Conservation (phyloP, 2,329 filamentous ascomycete species). For the Stagonosporopsis tanaceti region DNA sequence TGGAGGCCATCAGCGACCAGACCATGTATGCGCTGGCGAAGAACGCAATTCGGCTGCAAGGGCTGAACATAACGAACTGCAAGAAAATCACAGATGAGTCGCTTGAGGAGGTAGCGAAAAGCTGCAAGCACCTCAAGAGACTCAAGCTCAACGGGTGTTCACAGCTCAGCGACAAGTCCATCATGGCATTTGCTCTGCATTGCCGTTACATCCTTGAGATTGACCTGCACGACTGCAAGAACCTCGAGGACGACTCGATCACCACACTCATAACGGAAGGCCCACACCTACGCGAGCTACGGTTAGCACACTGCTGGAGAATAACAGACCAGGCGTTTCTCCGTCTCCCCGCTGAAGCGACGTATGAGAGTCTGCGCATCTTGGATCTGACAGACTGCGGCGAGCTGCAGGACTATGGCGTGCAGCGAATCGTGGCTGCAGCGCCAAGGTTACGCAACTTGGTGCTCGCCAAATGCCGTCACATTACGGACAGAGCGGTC, state of each 20-base stretch:
- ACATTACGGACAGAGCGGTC: constrained; percentile 89
- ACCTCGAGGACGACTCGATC: constrained; percentile 83
- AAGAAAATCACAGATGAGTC: constrained; percentile 85
- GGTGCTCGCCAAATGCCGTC: constrained; percentile 91
- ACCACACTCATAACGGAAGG: constrained; percentile 81
- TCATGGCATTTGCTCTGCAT: constrained; percentile 84
- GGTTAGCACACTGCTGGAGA: constrained; percentile 82
- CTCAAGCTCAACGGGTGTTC: constrained; percentile 93
- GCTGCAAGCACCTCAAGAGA: constrained; percentile 86
- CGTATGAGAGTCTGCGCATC: constrained; percentile 88
- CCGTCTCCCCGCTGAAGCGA: constrained; percentile 71
- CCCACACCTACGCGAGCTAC: constrained; percentile 85
- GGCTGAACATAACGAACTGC: constrained; percentile 90
- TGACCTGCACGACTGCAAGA: constrained; percentile 84
- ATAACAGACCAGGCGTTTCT: constrained; percentile 91
- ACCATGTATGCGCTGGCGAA: constrained; percentile 80
- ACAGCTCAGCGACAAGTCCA: constrained; percentile 82
- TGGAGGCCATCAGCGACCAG: constrained; percentile 80
- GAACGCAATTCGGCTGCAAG: constrained; percentile 85
- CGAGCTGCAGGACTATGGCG: constrained; percentile 82
- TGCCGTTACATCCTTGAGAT: constrained; percentile 96
- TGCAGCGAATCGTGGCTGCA: constrained; percentile 85
- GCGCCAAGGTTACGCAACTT: constrained; percentile 91
- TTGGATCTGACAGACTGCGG: constrained; percentile 91
- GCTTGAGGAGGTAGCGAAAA: constrained; percentile 79